phyloP scores from a whole-genome alignment of 768 basidiomycete species.

The Crucibulum laeve region DNA sequence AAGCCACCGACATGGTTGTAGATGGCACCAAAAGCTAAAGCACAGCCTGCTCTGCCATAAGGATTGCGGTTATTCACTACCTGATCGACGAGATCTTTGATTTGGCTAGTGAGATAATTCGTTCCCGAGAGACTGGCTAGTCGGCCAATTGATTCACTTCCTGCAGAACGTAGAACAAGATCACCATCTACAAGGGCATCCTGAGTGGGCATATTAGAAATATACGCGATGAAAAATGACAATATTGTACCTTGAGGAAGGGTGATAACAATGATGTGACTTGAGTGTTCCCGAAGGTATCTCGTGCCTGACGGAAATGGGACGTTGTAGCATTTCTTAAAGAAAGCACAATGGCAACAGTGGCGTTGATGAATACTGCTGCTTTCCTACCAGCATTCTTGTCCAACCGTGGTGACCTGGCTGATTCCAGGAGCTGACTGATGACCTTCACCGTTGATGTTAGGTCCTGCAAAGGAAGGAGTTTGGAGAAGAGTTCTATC shows the following conservation, averaged over 20 bases:
- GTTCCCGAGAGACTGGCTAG: constrained; percentile 81
- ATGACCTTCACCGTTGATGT: constrained; percentile 50
- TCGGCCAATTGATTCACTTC: constrained; percentile 87
- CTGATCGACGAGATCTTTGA: constrained; percentile 88
- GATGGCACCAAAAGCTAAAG: constrained; percentile 87
- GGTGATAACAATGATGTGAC: constrained; percentile 58
- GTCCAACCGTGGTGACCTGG: constrained; percentile 75
- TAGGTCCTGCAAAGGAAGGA: constrained; percentile 77
- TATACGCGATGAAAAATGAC: constrained; percentile 1
- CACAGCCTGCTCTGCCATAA: constrained; percentile 88
- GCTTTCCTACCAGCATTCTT: constrained; percentile 83
- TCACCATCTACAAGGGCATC: constrained; percentile 83
- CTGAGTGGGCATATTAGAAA: constrained; percentile 27
- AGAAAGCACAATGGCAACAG: constrained; percentile 68
- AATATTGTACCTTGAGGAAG: constrained; percentile 73
- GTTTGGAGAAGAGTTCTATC: constrained; percentile 77
- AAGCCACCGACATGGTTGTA: constrained; percentile 90
- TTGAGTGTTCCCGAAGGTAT: constrained; percentile 62
- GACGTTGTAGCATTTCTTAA: constrained; percentile 52
- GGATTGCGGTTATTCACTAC: constrained; percentile 95
- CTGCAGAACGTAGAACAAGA: constrained; percentile 65
- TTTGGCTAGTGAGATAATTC: constrained; percentile 78
- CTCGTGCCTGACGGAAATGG: constrained; percentile 54
- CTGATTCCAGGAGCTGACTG: constrained; percentile 56
- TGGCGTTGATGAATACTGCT: constrained; percentile 78